phyloP scores from a whole-genome alignment of 225 moss, liverwort and hornwort genomes.

The Pleurozium schreberi region DNA sequence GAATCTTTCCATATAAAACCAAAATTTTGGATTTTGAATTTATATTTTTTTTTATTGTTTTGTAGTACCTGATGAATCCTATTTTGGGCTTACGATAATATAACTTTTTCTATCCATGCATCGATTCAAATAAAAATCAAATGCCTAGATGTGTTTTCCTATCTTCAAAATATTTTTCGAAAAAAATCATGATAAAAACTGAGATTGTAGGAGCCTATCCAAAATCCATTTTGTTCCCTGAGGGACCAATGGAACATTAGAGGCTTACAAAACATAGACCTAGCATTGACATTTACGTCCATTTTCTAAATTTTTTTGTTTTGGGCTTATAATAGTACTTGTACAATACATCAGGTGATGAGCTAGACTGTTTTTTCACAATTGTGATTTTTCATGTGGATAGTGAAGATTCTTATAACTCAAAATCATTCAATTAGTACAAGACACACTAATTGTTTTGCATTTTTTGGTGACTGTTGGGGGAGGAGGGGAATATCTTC shows the following conservation, averaged over 20 bases:
- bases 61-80: fast-evolving
- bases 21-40: no score
- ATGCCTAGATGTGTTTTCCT: neutral
- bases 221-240: neutral
- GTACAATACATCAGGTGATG: neutral
- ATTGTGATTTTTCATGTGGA: neutral
- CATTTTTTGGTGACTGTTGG: neutral
- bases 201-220: fast-evolving
- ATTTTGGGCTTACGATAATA: neutral
- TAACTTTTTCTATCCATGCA: neutral
- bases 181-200: neutral
- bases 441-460: neutral
- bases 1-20: neutral
- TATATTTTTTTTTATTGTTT: neutral
- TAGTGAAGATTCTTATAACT: fast-evolving
- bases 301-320: neutral
- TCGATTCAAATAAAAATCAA: neutral
- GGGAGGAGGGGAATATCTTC: no score
- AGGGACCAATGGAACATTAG: neutral
- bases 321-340: neutral
- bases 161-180: neutral
- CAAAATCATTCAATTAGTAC: neutral
- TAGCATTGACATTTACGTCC: neutral
- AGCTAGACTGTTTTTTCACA: neutral
- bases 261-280: neutral